Conservation (phyloP, 2,329 filamentous ascomycete genomes). For the Fusarium pilosicola region DNA sequence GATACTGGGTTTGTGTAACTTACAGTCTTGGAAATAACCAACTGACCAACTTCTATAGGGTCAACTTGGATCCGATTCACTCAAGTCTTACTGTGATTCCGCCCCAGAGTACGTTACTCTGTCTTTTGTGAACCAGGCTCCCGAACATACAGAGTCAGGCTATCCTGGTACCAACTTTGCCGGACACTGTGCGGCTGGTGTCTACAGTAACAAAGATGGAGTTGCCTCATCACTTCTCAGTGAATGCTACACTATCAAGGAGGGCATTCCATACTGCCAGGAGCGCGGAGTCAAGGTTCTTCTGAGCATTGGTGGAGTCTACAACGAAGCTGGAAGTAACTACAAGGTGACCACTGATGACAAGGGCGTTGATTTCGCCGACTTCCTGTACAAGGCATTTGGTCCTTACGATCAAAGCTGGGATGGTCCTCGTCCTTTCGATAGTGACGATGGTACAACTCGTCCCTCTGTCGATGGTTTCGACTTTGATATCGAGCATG, state of each 20-base stretch:
- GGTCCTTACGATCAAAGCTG: conserved; percentile 49
- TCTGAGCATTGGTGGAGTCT: conserved; percentile 54
- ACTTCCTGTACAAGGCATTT: conserved; percentile 53
- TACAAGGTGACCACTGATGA: conserved; percentile 47
- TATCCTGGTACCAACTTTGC: conserved; percentile 55
- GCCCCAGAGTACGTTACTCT: conserved; percentile 52
- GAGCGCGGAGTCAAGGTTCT: conserved; percentile 55
- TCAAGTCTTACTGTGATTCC: conserved; percentile 50
- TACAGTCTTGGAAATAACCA: background rate
- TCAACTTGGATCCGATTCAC: conserved; percentile 47
- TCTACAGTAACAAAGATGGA: conserved; percentile 37
- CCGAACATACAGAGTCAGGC: conserved; percentile 49
- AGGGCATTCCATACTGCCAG: conserved; percentile 56
- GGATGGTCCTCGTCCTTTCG: conserved; percentile 53
- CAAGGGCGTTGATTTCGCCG: conserved; percentile 51
- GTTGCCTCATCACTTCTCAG: conserved; percentile 47
- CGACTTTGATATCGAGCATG: conserved; percentile 55
- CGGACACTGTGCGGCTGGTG: conserved; percentile 49
- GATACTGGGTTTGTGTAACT: conserved; percentile 51
- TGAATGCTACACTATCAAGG: conserved; percentile 50
- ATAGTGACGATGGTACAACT: conserved; percentile 39
- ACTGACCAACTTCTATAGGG: conserved; percentile 43
- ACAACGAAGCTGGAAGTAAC: conserved; percentile 41
- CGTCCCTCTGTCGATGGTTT: conserved; percentile 53
- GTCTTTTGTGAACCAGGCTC: conserved; percentile 52